A percentile compares a stretch with the other conserved stretches of the same genome.
Conservation (phyloP, 2,329 filamentous ascomycete species). For the Sarocladium brachiariae region DNA sequence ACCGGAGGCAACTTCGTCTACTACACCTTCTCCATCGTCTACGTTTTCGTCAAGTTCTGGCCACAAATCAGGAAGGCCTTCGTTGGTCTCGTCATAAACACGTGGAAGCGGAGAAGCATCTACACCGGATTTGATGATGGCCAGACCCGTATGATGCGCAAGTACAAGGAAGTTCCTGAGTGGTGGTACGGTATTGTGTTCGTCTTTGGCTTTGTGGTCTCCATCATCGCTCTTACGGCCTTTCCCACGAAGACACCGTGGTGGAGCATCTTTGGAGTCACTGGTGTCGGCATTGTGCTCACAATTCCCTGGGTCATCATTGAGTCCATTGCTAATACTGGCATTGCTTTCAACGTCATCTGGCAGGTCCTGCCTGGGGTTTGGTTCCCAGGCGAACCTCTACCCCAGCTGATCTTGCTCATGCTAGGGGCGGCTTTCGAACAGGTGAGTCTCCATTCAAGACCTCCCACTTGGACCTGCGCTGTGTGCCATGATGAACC, state of each 20-base stretch:
- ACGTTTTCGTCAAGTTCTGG: conserved; percentile 29
- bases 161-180: conserved; percentile 39
- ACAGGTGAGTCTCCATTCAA: background rate
- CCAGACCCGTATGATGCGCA: conserved; percentile 35
- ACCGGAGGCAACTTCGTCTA: conserved; percentile 25
- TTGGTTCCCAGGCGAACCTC: conserved; percentile 19
- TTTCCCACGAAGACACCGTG: conserved; percentile 24
- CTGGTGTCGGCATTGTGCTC: conserved; percentile 37
- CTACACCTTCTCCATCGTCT: conserved; percentile 28
- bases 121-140: conserved; percentile 36
- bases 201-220: conserved; percentile 12
- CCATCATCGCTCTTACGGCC: conserved; percentile 19
- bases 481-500: no score
- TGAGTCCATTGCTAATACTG: conserved; percentile 34
- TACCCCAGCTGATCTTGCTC: conserved; percentile 19
- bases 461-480: no score
- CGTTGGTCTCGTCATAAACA: conserved; percentile 20
- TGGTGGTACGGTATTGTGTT: conserved; percentile 33
- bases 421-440: conserved; percentile 20
- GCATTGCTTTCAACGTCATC: conserved; percentile 41
- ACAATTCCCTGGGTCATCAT: conserved; percentile 40
- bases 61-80: conserved; percentile 26
- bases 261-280: conserved; percentile 43
- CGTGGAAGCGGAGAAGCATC: conserved; percentile 23
- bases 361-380: conserved; percentile 36